Percentiles rank a stretch among this genome's conserved stretches.
Conservation (phyloP, 176 grass and related monocot species). For the Pontederia paniculata region DNA sequence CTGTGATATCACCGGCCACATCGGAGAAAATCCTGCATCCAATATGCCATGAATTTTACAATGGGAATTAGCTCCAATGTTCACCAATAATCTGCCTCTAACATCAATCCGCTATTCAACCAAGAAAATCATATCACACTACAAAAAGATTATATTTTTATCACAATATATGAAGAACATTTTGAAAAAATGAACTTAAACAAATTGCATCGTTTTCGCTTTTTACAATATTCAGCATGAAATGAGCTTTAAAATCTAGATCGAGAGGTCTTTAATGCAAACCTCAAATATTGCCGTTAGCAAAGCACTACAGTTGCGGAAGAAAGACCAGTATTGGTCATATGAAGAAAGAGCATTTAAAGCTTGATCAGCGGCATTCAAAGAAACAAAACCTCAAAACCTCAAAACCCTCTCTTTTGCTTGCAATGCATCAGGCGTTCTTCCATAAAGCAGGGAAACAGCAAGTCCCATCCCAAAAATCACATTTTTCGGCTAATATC, state of each 20-base stretch:
- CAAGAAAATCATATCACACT: too few species aligned
- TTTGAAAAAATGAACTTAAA: too few species aligned
- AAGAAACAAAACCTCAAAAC: neutral
- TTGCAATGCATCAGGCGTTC: neutral
- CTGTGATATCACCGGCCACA: slow-evolving; percentile 70
- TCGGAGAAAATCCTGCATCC: slow-evolving; percentile 93
- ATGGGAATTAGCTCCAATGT: neutral
- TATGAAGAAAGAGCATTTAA: neutral
- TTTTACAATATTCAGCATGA: too few species aligned
- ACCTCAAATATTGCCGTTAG: neutral
- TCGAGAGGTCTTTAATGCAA: too few species aligned
- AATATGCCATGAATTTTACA: slow-evolving; percentile 9
- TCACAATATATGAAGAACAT: too few species aligned
- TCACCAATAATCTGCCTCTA: neutral
- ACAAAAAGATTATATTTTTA: too few species aligned
- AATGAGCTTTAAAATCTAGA: too few species aligned
- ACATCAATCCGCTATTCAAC: neutral
- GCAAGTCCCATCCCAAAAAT: neutral
- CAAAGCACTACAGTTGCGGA: too few species aligned
- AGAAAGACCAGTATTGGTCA: neutral
- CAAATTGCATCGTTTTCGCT: too few species aligned
- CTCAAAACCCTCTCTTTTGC: neutral
- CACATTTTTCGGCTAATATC: neutral
- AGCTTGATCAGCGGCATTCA: neutral
- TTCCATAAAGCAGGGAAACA: neutral